phyloP scores from a whole-genome alignment of 352 stramenopile species.

The Blastocystis sp. region DNA sequence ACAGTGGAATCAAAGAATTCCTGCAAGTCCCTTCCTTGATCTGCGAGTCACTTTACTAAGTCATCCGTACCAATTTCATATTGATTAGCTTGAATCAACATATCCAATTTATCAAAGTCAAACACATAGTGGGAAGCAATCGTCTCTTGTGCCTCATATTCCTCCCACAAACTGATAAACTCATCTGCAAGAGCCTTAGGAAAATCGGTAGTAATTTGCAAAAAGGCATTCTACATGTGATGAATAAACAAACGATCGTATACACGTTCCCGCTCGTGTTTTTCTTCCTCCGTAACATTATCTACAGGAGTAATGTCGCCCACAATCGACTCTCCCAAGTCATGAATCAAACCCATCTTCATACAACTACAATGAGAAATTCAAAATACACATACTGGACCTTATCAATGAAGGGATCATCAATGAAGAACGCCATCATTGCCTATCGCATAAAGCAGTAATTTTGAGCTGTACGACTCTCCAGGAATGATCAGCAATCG shows the following conservation, averaged over 20 bases:
- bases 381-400: slow-evolving; percentile 13
- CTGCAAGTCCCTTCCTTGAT: slow-evolving; percentile 42
- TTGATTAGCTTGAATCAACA: slow-evolving; percentile 87
- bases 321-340: slow-evolving; percentile 85
- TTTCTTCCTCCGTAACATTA: slow-evolving; percentile 82
- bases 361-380: slow-evolving; percentile 71
- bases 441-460: slow-evolving; percentile 69
- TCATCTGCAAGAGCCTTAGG: slow-evolving; percentile 66
- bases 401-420: slow-evolving; percentile 44
- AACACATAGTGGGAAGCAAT: slow-evolving; percentile 84
- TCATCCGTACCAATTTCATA: slow-evolving; percentile 79
- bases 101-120: slow-evolving; percentile 91
- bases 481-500: slow-evolving; percentile 88
- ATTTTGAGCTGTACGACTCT: slow-evolving; percentile 80
- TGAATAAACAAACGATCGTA: not conserved
- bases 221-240: slow-evolving; percentile 70
- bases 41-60: not conserved
- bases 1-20: slow-evolving; percentile 63
- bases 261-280: slow-evolving; percentile 81
- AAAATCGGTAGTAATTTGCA: slow-evolving; percentile 70
- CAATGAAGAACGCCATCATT: slow-evolving; percentile 67
- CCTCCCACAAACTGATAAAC: slow-evolving; percentile 78
- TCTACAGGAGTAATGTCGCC: slow-evolving; percentile 88
- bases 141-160: slow-evolving; percentile 79
- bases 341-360: slow-evolving; percentile 87